A percentile compares a stretch with the other conserved stretches of the same genome.
Evolutionary conservation across 805 yeast genomes (phyloP).

Genomic region (Alloascoidea hylecoeti): DNA sequence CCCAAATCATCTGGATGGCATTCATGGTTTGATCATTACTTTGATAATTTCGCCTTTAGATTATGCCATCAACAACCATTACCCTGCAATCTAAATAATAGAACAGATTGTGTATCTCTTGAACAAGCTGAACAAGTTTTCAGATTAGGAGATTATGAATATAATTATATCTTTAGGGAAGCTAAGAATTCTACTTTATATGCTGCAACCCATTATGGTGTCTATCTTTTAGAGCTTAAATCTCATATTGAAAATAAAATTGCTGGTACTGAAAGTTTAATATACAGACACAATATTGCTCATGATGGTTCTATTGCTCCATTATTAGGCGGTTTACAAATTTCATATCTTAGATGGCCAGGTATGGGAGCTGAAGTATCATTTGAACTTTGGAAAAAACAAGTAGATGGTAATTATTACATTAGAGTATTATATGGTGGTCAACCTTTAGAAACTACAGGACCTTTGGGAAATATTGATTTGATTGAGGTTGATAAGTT

Average conservation of each 20-base stretch:
- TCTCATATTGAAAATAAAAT: slow-evolving; percentile 15
- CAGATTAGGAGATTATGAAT: slow-evolving; percentile 29
- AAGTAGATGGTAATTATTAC: slow-evolving; percentile 11
- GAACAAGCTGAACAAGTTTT: slow-evolving; percentile 23
- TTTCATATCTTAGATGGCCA: slow-evolving; percentile 26
- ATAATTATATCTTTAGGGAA: slow-evolving; percentile 22
- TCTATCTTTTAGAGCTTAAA: slow-evolving; percentile 22
- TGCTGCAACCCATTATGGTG: slow-evolving; percentile 20
- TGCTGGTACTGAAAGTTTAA: slow-evolving; percentile 14
- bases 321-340: slow-evolving; percentile 20
- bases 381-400: slow-evolving; percentile 22
- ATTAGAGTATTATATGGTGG: slow-evolving; percentile 24
- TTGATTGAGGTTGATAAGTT: neutral
- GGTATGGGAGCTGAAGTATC: slow-evolving; percentile 31
- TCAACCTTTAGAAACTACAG: neutral
- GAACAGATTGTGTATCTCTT: slow-evolving; percentile 14
- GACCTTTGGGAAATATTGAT: neutral
- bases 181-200: slow-evolving; percentile 20
- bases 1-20: slow-evolving; percentile 12
- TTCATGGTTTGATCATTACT: slow-evolving; percentile 22
- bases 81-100: slow-evolving; percentile 16
- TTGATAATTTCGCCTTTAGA: slow-evolving; percentile 25
- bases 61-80: slow-evolving; percentile 22
- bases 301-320: slow-evolving; percentile 26
- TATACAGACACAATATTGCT: slow-evolving; percentile 26